Evolutionary conservation across 352 stramenopile genomes (phyloP), one percentile per base, ranked within the genome.

Genomic region (Pythium plurisporium): DNA sequence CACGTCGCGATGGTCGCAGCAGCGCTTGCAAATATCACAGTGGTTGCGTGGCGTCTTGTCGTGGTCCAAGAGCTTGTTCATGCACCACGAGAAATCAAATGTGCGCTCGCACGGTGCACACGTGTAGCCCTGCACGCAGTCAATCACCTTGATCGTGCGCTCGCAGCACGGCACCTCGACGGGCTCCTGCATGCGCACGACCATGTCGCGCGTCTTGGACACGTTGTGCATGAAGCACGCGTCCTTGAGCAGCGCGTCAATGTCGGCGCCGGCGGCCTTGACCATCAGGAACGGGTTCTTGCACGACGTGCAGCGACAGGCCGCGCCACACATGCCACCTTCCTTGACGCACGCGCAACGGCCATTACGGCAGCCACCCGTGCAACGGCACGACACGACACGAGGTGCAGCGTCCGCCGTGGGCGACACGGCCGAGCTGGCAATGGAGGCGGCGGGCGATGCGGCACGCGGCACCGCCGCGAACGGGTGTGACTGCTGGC

Each of bases 211-310:
- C 30, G 79, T 91, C 73, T 91, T 91, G 48, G 75, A 87, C 44
- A 91, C 76, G 51, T 93, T 93, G 69, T 93, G 83, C 83, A 93
- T 93, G 60, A 93, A 93, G 62, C 83, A 93, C 55, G 73, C 70
- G 59, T 93, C 83, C 51, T 87, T 60, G 1, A 89, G 65, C 43
- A 93, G 49, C 15, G 78, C 78, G 29, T 89, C 77, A 48, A 93
- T 89, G 52, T 91, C 74, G 19, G 81, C 81, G 19, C 83, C 83
- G 1, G 80, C 79, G 0, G 75, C 75, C 57, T 90, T 86, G 36
- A 93, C 82, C 74, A 88, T 88, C 55, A 87, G 60, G 51, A 90
- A 93, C 31, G 83, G 83, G 68, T 93, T 93, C 69, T 93, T 91
- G 70, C 83, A 93, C 12, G 80, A 91, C 45, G 83, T 93, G 70